Evolutionary conservation across 2,329 filamentous ascomycete species (phyloP).

Genomic region (Massarina eburnea): DNA sequence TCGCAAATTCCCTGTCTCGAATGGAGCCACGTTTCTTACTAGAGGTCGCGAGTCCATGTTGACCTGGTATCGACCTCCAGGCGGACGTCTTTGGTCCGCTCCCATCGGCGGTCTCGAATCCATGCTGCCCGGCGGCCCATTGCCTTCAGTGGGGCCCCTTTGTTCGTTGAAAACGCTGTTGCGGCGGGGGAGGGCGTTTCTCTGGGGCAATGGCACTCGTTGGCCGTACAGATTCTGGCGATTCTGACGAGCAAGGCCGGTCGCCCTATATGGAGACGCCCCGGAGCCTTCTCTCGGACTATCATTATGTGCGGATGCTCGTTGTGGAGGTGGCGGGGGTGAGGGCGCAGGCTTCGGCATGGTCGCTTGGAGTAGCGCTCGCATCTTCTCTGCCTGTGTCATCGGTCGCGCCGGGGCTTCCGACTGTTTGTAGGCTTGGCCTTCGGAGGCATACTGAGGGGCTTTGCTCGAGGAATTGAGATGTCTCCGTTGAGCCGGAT

Average conservation of each 20-base stretch:
- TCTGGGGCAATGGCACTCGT: slow-evolving; percentile 21
- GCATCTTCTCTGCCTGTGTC: slow-evolving; percentile 33
- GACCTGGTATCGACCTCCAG: slow-evolving; percentile 23
- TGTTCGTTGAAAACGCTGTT: neutral
- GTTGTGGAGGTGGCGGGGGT: slow-evolving; percentile 10
- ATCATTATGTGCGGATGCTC: slow-evolving; percentile 18
- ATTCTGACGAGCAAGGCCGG: slow-evolving; percentile 2
- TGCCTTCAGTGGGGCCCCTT: neutral
- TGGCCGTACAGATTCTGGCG: slow-evolving; percentile 17
- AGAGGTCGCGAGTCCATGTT: slow-evolving; percentile 35
- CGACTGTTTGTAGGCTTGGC: slow-evolving; percentile 26
- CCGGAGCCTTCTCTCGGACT: slow-evolving; percentile 13
- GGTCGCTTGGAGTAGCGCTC: slow-evolving; percentile 22
- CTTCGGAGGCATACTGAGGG: slow-evolving; percentile 32
- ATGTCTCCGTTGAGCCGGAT: slow-evolving; percentile 29
- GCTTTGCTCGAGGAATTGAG: slow-evolving; percentile 37
- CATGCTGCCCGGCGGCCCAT: slow-evolving; percentile 1
- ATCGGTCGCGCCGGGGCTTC: slow-evolving; percentile 17
- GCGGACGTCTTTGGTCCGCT: too few species aligned
- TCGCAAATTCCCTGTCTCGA: slow-evolving; percentile 27
- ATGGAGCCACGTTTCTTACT: slow-evolving; percentile 23
- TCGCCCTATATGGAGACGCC: neutral
- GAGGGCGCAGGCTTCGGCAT: slow-evolving; percentile 12
- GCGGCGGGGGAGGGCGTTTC: slow-evolving; percentile 4
- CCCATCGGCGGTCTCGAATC: neutral